Evolutionary conservation across 441 rosid genomes (phyloP).

Genomic region (Populus hybrid): DNA sequence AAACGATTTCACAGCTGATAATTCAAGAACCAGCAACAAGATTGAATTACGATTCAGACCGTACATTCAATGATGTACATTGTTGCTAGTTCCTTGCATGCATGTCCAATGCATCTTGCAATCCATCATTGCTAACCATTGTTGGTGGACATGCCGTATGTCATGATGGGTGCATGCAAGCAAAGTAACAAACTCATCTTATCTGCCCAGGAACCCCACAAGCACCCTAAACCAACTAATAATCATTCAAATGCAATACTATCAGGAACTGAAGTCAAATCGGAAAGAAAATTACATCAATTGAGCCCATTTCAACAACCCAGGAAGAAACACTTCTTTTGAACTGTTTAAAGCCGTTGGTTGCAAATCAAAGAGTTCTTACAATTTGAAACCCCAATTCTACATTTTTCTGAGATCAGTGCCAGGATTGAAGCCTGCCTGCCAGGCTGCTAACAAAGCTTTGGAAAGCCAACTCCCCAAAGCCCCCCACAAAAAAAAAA

Average conservation of each 20-base stretch:
- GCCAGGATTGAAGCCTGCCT: constrained; percentile 8
- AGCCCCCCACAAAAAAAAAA: background rate
- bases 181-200: background rate
- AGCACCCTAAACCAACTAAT: background rate
- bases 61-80: background rate
- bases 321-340: constrained; percentile 1
- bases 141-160: background rate
- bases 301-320: background rate
- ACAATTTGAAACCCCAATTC: constrained; percentile 29
- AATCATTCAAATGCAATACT: background rate
- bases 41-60: background rate
- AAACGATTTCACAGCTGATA: background rate
- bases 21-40: background rate
- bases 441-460: constrained; percentile 3
- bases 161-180: background rate
- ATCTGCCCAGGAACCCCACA: background rate
- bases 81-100: background rate
- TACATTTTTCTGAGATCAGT: constrained; percentile 10
- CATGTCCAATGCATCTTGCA: background rate
- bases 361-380: constrained; percentile 29
- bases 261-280: background rate
- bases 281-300: background rate
- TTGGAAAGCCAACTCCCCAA: constrained; percentile 22
- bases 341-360: constrained; percentile 21
- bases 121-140: no score